phyloP scores from a whole-genome alignment of 345 rosid genomes.

The Lepidium didymum region DNA sequence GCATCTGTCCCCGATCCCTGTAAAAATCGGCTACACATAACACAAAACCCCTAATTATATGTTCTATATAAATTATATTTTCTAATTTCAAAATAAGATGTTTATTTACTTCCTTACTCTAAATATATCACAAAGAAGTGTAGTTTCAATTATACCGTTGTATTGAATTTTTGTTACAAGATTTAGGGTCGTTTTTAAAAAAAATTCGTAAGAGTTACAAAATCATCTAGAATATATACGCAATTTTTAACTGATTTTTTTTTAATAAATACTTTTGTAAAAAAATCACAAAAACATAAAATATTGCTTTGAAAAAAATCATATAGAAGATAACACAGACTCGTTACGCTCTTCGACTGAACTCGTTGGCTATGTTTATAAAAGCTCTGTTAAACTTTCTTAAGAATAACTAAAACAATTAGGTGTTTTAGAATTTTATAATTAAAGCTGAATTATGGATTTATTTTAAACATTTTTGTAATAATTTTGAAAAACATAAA shows the following conservation, averaged over 20 bases:
- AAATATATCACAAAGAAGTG: neutral
- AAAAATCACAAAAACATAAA: no score
- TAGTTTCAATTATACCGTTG: neutral
- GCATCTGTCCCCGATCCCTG: conserved; percentile 95
- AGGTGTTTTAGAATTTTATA: no score
- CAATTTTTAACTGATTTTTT: no score
- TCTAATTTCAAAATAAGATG: neutral
- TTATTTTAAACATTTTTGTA: no score
- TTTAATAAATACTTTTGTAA: no score
- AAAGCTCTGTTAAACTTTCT: no score
- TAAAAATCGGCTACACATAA: conserved; percentile 62
- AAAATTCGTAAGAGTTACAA: neutral
- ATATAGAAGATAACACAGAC: no score
- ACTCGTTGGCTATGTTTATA: no score
- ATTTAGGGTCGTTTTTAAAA: neutral
- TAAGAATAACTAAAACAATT: no score
- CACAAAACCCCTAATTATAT: neutral
- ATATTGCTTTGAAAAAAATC: no score
- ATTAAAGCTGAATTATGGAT: neutral
- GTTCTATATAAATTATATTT: neutral
- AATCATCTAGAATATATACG: neutral
- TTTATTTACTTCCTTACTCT: neutral
- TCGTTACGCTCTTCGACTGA: no score
- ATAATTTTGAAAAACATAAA: neutral
- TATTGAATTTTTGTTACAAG: neutral